Conservation (phyloP, 345 rosid species). For the Nasturtium officinale region DNA sequence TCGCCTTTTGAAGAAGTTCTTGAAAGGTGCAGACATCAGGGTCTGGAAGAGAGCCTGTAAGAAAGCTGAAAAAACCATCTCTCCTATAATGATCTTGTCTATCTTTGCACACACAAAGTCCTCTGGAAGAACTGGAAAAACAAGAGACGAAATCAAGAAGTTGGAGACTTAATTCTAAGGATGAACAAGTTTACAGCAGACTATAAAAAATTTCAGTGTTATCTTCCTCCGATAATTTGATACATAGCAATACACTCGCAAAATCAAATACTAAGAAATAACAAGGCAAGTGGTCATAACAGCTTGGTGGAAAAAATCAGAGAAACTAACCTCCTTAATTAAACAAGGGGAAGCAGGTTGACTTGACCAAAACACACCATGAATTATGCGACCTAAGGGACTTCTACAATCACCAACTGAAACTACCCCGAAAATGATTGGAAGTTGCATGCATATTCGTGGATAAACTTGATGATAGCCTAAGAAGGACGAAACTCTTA, state of each 20-base stretch:
- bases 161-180: conserved; percentile 10
- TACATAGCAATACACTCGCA: too few relatives aligned
- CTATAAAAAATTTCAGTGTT: background rate
- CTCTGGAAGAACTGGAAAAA: background rate
- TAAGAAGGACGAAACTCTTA: conserved; percentile 17
- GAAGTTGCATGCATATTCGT: conserved; percentile 35
- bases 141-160: conserved; percentile 5
- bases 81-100: background rate
- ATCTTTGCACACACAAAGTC: conserved; percentile 13
- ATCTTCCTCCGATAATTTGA: too few relatives aligned
- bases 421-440: conserved; percentile 30
- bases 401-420: conserved; percentile 10
- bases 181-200: background rate
- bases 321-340: too few relatives aligned
- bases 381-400: conserved; percentile 21
- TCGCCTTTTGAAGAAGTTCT: conserved; percentile 30
- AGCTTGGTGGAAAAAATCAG: too few relatives aligned
- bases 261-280: too few relatives aligned
- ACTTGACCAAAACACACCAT: too few relatives aligned
- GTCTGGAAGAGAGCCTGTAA: conserved; percentile 42
- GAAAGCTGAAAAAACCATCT: conserved; percentile 34
- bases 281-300: too few relatives aligned
- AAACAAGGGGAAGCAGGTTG: too few relatives aligned
- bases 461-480: background rate
- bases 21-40: conserved; percentile 24